Evolutionary conservation across 1,284 basidiomycete species (phyloP).

Genomic region (Amylostereum chailletii): DNA sequence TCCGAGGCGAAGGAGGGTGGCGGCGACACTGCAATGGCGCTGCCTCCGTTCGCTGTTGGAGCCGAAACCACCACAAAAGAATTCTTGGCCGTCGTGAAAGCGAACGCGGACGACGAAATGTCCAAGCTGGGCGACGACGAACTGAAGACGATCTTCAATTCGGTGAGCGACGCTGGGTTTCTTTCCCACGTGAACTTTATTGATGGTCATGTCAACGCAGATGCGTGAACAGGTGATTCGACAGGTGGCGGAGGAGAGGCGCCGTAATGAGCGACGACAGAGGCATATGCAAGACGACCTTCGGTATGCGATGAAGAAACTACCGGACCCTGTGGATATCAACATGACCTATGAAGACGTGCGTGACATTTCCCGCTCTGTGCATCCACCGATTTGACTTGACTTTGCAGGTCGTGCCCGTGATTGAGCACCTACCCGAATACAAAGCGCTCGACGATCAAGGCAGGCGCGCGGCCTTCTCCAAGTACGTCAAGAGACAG

Average conservation of each 20-base stretch:
- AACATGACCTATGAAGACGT: conserved; percentile 74
- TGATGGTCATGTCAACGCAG: conserved; percentile 29
- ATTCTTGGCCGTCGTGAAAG: conserved; percentile 51
- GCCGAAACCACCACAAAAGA: conserved; percentile 54
- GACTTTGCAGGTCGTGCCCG: conserved; percentile 48
- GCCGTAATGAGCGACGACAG: conserved; percentile 74
- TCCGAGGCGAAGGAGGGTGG: conserved; percentile 19
- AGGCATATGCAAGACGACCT: conserved; percentile 92
- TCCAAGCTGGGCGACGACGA: conserved; percentile 44
- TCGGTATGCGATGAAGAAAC: conserved; percentile 89
- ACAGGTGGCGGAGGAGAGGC: conserved; percentile 72
- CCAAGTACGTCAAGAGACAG: conserved; percentile 80
- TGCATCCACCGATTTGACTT: conserved; percentile 2
- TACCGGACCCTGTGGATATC: conserved; percentile 72
- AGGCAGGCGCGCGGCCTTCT: conserved; percentile 68
- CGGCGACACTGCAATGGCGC: too few relatives aligned
- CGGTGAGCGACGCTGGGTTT: conserved; percentile 37
- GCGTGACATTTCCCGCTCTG: conserved; percentile 16
- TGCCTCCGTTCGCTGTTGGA: conserved; percentile 35
- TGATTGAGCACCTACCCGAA: conserved; percentile 75
- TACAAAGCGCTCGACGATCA: conserved; percentile 80
- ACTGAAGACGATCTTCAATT: conserved; percentile 52
- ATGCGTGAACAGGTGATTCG: conserved; percentile 63
- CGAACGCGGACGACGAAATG: conserved; percentile 38
- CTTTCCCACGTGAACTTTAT: background rate